Percentiles rank a stretch among this genome's conserved stretches.
Conservation (phyloP, 2,329 filamentous ascomycete genomes). For the Fusarium brevicatenulatum region DNA sequence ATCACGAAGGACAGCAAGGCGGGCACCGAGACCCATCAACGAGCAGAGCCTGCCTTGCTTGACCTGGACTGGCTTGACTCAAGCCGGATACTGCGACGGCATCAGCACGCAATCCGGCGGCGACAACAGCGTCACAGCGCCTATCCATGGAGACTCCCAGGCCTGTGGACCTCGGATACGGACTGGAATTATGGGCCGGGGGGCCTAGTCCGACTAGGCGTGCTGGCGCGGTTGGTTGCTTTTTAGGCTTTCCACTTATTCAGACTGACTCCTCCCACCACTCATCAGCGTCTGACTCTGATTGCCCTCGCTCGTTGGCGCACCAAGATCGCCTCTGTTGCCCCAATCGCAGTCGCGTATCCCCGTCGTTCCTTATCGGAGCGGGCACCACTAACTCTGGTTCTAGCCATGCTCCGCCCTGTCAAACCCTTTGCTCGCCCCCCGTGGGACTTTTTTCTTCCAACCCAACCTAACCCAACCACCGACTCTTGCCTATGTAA, state of each 20-base stretch:
- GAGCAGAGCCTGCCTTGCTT: constrained; percentile 34
- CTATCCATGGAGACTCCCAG: constrained; percentile 31
- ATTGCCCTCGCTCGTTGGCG: constrained; percentile 20
- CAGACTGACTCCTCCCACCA: constrained; percentile 25
- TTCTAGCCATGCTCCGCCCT: constrained; percentile 38
- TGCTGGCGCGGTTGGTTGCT: constrained; percentile 42
- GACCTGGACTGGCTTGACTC: constrained; percentile 37
- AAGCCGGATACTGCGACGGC: constrained; percentile 30
- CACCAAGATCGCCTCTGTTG: constrained; percentile 28
- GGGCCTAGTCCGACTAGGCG: constrained; percentile 24
- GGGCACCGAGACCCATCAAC: constrained; percentile 32
- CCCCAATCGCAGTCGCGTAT: constrained; percentile 33
- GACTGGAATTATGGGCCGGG: constrained; percentile 43
- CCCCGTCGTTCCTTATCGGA: constrained; percentile 28
- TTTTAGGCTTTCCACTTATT: constrained; percentile 34
- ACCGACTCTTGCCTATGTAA: constrained; percentile 33
- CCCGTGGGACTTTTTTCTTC: constrained; percentile 34
- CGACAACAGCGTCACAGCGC: constrained; percentile 41
- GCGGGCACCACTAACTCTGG: constrained; percentile 35
- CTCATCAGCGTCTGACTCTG: constrained; percentile 18
- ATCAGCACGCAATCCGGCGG: constrained; percentile 43
- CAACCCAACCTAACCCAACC: constrained; percentile 32
- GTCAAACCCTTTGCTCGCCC: constrained; percentile 43
- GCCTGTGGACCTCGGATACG: constrained; percentile 37
- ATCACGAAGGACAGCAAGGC: constrained; percentile 32